Base-by-base conservation (phyloP, 441 rosid species). In the Eugenia klotzschiana region DNA sequence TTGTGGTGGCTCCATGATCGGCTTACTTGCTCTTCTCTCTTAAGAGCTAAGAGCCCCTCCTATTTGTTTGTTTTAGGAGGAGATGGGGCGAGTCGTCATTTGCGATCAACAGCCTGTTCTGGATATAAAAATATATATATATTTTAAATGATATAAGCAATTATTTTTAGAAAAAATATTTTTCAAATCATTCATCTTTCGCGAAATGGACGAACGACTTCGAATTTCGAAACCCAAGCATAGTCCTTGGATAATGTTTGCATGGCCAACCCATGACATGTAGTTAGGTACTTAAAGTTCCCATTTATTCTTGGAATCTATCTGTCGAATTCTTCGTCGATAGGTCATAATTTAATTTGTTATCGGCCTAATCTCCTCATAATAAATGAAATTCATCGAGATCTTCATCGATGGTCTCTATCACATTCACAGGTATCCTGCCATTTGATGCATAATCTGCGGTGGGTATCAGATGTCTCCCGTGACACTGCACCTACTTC, bases 391-490 rank as follows among this genome's bases (percentile, higher is more conserved):
- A 64, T 18, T 33, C 2, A 33, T 33, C 46, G 4, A 18, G 14
- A 20, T 33, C 77, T 33, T 15, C 33, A 33, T 33, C 46, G 9
- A 33, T 33, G 37, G 37, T 33, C 37, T 33, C 37, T n/a, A 4
- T 64, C 77, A 33, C 46, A 64, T 64, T 64, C 77, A 64, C 25
- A 33, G 77, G 46, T 64, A 33, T 64, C 77, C 77, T 64, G 46
- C 77, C 43, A 5, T 33, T n/a, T n/a, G 58, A 54, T 23, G 73
- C 41, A 27, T 58, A 8, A 22, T 16, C 22, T 18, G 23, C 23
- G 23, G 40, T 3, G 40, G 0, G 16, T 37, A 16, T 18, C 73
- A 16, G 18, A 16, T 0, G 43, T 16, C 5, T 4, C 73, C 73
- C 3, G 43, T 60, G 73, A 29, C 73, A 16, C 16, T 60, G 73